Evolutionary conservation across 441 rosid genomes (phyloP).

Genomic region (Bocquillonia castaneifolia): DNA sequence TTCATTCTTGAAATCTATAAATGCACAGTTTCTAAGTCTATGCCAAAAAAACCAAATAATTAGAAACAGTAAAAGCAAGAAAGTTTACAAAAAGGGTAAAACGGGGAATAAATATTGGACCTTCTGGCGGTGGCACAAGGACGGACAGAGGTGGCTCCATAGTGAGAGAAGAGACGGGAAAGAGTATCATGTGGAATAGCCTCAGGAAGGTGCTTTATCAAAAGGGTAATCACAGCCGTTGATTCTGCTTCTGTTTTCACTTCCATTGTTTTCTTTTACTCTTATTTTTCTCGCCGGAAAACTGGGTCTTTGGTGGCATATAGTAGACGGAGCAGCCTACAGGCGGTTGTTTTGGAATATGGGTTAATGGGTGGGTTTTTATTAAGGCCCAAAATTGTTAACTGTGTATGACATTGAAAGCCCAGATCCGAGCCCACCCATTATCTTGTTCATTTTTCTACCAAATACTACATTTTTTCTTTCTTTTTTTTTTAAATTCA

Average conservation of each 20-base stretch:
- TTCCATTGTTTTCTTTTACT: neutral
- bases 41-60: neutral
- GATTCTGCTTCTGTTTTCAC: slow-evolving; percentile 11
- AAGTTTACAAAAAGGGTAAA: neutral
- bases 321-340: neutral
- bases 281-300: neutral
- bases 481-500: no score
- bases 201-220: slow-evolving; percentile 76
- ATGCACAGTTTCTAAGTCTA: slow-evolving; percentile 77
- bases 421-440: no score
- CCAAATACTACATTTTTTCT: no score
- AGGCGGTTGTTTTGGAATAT: neutral
- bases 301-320: neutral
- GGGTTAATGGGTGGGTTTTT: neutral
- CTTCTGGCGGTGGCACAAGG: slow-evolving; percentile 63
- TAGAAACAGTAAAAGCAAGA: neutral
- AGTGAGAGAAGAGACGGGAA: slow-evolving; percentile 67
- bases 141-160: slow-evolving; percentile 72
- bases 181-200: slow-evolving; percentile 73
- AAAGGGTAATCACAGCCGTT: slow-evolving; percentile 35
- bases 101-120: slow-evolving; percentile 26
- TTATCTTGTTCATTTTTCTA: no score
- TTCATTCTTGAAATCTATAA: slow-evolving; percentile 79
- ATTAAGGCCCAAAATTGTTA: no score
- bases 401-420: no score